Evolutionary conservation across 2,329 filamentous ascomycete genomes (phyloP), one percentile per base, ranked within the genome.

Genomic region (Diaporthe destruens): DNA sequence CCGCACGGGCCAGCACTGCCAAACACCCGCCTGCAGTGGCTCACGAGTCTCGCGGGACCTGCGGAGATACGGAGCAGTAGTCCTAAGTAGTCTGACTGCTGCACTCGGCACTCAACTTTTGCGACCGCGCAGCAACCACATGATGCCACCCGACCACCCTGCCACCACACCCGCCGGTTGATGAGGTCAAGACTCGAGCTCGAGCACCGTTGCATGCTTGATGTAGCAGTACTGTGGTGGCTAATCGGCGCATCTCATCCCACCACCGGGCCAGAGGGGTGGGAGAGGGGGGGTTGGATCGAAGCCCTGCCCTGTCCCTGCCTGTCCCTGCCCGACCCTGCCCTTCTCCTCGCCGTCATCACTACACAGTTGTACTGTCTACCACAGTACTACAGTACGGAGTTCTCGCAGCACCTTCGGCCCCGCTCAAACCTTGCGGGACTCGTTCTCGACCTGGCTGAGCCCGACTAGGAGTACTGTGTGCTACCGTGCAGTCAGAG

Each of bases 121-220:
- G 59, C 59, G n/a, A 63, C 29, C 42, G 20, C 42, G 12, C 42
- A 49, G 59, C 59, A 23, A 36, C 42, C 59, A 49, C 59, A 49
- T 20, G 29, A 25, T 29, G 29, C 32, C 32, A 51, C 61, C 29
- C 47, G 39, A 32, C 42, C 25, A 20, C 44, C 20, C 51, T 36
- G 14, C 42, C 16, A 7, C 8, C 39, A 42, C 16, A 14, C 39
- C 4, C n/a, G 29, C 57, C 14, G 7, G 11, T 9, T n/a, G 44
- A 66, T 53, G 47, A 66, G 61, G 47, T 66, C 61, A 53, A 66
- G 32, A 53, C 32, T 53, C n/a, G 20, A 23, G 44, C 36, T 16
- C 56, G 36, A 61, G 25, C 56, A 42, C 34, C 29, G 2, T 29
- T 29, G 29, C 29, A 29, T n/a, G n/a, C n/a, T n/a, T n/a, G n/a